These are phyloP conservation scores for Obelidium mucronatum DNA, from an alignment of 192 early-diverging fungal species.

Conservation along the genomic window DNA sequence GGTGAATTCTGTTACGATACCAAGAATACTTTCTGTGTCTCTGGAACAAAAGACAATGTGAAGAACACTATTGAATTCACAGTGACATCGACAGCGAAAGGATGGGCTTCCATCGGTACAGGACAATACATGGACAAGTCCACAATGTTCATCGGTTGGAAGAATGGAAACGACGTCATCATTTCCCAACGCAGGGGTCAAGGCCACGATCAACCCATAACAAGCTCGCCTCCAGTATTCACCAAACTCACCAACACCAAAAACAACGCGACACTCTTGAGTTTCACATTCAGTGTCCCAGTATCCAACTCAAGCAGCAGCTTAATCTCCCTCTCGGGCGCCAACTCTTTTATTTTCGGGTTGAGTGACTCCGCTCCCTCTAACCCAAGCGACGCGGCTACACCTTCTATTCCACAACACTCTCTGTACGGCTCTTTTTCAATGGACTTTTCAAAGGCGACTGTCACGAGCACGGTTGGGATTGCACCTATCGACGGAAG, in stretches of 20 bases:
- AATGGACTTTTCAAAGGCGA: slow-evolving; percentile 15
- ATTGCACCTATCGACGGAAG: slow-evolving; percentile 15
- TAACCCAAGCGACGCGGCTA: neutral
- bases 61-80: neutral
- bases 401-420: slow-evolving; percentile 9
- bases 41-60: neutral
- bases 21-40: neutral
- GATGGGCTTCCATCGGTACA: slow-evolving; percentile 36
- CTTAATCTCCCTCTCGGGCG: slow-evolving; percentile 1
- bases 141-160: slow-evolving; percentile 46
- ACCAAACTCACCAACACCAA: neutral
- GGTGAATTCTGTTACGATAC: neutral
- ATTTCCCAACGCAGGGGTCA: slow-evolving; percentile 6
- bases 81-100: slow-evolving; percentile 1
- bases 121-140: slow-evolving; percentile 33
- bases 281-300: neutral
- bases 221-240: neutral
- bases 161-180: slow-evolving; percentile 23
- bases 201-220: slow-evolving; percentile 6
- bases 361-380: slow-evolving; percentile 1
- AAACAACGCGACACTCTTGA: neutral
- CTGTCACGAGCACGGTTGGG: neutral
- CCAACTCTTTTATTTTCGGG: slow-evolving; percentile 37
- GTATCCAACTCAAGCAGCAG: neutral
- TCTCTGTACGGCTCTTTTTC: slow-evolving; percentile 26